phyloP scores from a whole-genome alignment of 2,329 filamentous ascomycete species.

The Ascocoryne sarcoides region DNA sequence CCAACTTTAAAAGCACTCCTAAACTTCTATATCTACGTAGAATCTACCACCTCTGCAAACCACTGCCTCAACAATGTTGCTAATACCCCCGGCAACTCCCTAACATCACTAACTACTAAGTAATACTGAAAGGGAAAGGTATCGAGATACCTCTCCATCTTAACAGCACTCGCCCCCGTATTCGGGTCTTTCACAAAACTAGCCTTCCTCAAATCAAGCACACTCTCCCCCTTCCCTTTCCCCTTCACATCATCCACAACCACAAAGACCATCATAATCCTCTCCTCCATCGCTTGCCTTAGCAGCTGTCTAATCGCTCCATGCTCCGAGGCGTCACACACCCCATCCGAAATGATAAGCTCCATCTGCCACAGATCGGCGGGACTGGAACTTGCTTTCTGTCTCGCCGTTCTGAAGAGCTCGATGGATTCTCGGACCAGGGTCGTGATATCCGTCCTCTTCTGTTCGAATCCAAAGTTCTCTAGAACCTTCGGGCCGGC shows the following conservation, averaged over 20 bases:
- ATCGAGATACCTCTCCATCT: conserved; percentile 86
- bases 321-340: conserved; percentile 76
- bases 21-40: too few relatives aligned
- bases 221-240: conserved; percentile 52
- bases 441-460: conserved; percentile 74
- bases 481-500: conserved; percentile 78
- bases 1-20: too few relatives aligned
- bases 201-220: conserved; percentile 82
- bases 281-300: conserved; percentile 79
- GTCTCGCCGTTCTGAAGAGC: conserved; percentile 69
- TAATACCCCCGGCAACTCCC: conserved; percentile 81
- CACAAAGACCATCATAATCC: conserved; percentile 97
- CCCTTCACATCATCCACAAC: conserved; percentile 66
- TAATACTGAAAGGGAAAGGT: conserved; percentile 97
- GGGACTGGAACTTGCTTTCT: conserved; percentile 38
- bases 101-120: conserved; percentile 83
- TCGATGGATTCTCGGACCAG: conserved; percentile 72
- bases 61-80: conserved; percentile 86
- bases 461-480: conserved; percentile 77
- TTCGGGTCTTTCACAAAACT: conserved; percentile 49
- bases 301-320: conserved; percentile 74
- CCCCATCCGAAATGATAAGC: conserved; percentile 85
- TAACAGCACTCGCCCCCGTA: conserved; percentile 50
- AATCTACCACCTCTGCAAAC: conserved; percentile 65
- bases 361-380: conserved; percentile 89